These are phyloP conservation scores for Aureobasidium leucospermi DNA, from an alignment of 2,329 filamentous ascomycete genomes.

Conservation along the genomic window DNA sequence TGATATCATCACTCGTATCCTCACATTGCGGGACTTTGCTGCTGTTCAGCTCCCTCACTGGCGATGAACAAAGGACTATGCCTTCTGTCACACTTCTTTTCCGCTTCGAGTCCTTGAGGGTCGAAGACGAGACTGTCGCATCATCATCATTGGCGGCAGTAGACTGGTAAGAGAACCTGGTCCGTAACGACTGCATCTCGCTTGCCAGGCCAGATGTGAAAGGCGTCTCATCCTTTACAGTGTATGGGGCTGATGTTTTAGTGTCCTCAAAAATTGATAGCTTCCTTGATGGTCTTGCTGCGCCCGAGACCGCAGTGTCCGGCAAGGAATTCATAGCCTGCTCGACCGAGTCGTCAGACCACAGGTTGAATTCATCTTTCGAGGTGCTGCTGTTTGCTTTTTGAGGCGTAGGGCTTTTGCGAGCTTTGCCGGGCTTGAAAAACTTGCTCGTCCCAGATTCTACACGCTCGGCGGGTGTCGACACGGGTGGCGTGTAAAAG, in stretches of 20 bases:
- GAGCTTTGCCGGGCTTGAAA: slow-evolving; percentile 32
- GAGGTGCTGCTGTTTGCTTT: background rate
- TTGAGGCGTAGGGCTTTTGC: slow-evolving; percentile 14
- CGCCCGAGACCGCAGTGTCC: slow-evolving; percentile 21
- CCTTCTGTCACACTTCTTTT: background rate
- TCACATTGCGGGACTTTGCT: background rate
- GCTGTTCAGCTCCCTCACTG: background rate
- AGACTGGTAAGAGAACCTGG: slow-evolving; percentile 16
- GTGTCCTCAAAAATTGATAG: slow-evolving; percentile 14
- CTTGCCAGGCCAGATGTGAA: slow-evolving; percentile 17
- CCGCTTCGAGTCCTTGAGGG: background rate
- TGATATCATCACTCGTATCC: slow-evolving; percentile 16
- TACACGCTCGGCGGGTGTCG: slow-evolving; percentile 13
- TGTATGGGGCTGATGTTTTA: slow-evolving; percentile 4
- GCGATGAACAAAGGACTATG: background rate
- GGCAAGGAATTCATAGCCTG: slow-evolving; percentile 34
- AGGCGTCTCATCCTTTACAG: background rate
- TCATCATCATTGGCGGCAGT: slow-evolving; percentile 19
- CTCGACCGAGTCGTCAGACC: slow-evolving; percentile 41
- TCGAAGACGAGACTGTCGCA: background rate
- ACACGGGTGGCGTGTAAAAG: slow-evolving; percentile 18
- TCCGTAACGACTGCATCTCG: slow-evolving; percentile 25
- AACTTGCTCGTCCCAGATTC: slow-evolving; percentile 38
- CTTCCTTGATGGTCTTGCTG: slow-evolving; percentile 14
- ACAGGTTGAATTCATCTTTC: slow-evolving; percentile 37